A percentile compares a stretch with the other conserved stretches of the same genome.
Conservation (phyloP, 192 early-diverging fungal genomes). For the Powellomyces hirtus region DNA sequence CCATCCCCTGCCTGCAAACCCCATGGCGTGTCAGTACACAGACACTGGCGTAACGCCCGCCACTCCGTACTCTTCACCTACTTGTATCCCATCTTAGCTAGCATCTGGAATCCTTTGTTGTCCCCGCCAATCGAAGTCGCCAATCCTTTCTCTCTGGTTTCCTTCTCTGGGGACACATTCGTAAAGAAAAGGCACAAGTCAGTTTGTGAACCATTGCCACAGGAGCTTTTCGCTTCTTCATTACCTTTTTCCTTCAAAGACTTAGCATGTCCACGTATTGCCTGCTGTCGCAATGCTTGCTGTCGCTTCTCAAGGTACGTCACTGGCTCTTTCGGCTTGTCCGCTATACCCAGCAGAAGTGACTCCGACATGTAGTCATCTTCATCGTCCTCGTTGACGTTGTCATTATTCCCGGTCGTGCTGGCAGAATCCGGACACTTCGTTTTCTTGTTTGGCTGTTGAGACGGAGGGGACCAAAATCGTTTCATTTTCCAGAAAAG, state of each 20-base stretch:
- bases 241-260: conserved; percentile 20
- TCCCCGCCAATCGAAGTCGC: conserved; percentile 26
- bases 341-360: conserved; percentile 14
- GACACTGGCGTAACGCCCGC: too few relatives aligned
- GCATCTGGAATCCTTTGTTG: conserved; percentile 41
- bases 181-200: too few relatives aligned
- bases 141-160: conserved; percentile 33
- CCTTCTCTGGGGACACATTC: conserved; percentile 28
- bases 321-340: background rate
- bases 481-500: too few relatives aligned
- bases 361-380: conserved; percentile 44
- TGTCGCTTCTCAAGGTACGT: conserved; percentile 33
- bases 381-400: conserved; percentile 19
- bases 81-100: conserved; percentile 43
- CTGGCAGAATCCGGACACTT: too few relatives aligned
- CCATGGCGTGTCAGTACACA: too few relatives aligned
- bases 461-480: too few relatives aligned
- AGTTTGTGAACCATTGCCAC: too few relatives aligned
- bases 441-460: too few relatives aligned
- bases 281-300: conserved; percentile 4
- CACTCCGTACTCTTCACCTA: too few relatives aligned
- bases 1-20: too few relatives aligned
- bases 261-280: conserved; percentile 18
- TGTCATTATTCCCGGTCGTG: too few relatives aligned
- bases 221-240: too few relatives aligned